Evolutionary conservation across 352 stramenopile species (phyloP).

Genomic region (Phytophthora nicotianae): DNA sequence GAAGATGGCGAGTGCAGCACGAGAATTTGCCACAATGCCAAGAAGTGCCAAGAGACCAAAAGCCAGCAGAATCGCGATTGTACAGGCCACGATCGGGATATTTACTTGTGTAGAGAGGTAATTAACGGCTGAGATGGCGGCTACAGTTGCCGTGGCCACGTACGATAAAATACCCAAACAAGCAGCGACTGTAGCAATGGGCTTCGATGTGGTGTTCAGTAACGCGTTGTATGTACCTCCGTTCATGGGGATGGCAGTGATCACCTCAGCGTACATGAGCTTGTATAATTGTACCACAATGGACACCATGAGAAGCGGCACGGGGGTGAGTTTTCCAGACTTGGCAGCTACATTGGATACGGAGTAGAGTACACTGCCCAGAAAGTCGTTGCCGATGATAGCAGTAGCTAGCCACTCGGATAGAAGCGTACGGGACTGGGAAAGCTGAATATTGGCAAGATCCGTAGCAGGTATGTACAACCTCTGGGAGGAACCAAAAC

Average conservation of each 20-base stretch:
- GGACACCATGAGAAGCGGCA: slow-evolving; percentile 75
- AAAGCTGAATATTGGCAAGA: slow-evolving; percentile 35
- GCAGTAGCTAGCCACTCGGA: slow-evolving; percentile 77
- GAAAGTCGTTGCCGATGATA: slow-evolving; percentile 91
- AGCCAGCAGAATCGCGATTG: slow-evolving; percentile 60
- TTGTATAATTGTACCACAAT: slow-evolving; percentile 57
- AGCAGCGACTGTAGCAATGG: slow-evolving; percentile 74
- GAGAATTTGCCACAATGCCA: slow-evolving; percentile 80
- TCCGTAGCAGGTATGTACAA: slow-evolving; percentile 33
- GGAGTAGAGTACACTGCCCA: slow-evolving; percentile 79
- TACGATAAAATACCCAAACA: slow-evolving; percentile 89
- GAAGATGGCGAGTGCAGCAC: slow-evolving; percentile 83
- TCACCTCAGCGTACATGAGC: slow-evolving; percentile 89
- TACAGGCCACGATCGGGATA: slow-evolving; percentile 43
- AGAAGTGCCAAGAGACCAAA: slow-evolving; percentile 78
- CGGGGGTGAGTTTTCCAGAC: slow-evolving; percentile 74
- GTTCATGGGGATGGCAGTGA: slow-evolving; percentile 88
- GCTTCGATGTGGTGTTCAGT: slow-evolving; percentile 88
- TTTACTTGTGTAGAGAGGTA: slow-evolving; percentile 79
- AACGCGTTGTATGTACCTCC: slow-evolving; percentile 90
- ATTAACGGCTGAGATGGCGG: slow-evolving; percentile 59
- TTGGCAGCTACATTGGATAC: slow-evolving; percentile 43
- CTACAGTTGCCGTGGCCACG: slow-evolving; percentile 81
- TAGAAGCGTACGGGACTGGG: slow-evolving; percentile 35
- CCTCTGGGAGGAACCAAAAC: slow-evolving; percentile 34